Evolutionary conservation across 441 rosid genomes (phyloP), one percentile per base, ranked within the genome.

Genomic region (Breynia disticha): DNA sequence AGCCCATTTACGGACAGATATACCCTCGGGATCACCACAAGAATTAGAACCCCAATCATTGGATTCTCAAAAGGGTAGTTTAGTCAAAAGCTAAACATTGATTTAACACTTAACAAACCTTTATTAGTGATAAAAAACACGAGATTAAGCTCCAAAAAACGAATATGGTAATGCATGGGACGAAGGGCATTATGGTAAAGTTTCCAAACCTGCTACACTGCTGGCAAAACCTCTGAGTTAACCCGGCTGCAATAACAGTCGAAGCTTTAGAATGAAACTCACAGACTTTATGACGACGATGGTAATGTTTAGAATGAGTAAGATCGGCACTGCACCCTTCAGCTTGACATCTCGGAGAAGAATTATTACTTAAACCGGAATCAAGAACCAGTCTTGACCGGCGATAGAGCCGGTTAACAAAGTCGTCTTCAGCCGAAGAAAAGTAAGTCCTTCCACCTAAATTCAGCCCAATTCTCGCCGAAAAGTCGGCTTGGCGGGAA

Each of bases 201-300:
- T 5, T 15, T 2, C 3, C 35, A 28, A 28, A 86, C 98, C 98
- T 88, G 96, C 98, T 93, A 50, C 98, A 93, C 76, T 93, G 98
- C 71, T 93, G 98, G 77, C 97, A 93, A 80, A 93, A 93, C 37
- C 99, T 87, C 76, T 89, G 99, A 68, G 95, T 84, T 60, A 84
- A 66, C 11, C 99, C 96, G 65, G 86, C 85, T 2, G 90, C 82
- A 10, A 84, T 68, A 35, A 88, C 99, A 1, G 95, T 82, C 3
- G 99, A 76, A 1, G 97, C 91, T 54, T 93, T 93, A 14, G 99
- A 93, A 76, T 93, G 99, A 61, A 75, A 89, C 66, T 93, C 97
- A 46, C 99, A 93, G 35, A 93, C 99, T 65, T 89, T 93, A 57
- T 93, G 99, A 48, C 97, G 80, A 39, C 99, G 78, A 60, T 89